A percentile compares a stretch with the other conserved stretches of the same genome.
phyloP scores from a whole-genome alignment of 2,329 filamentous ascomycete genomes.

The Bipolaris zeicola region DNA sequence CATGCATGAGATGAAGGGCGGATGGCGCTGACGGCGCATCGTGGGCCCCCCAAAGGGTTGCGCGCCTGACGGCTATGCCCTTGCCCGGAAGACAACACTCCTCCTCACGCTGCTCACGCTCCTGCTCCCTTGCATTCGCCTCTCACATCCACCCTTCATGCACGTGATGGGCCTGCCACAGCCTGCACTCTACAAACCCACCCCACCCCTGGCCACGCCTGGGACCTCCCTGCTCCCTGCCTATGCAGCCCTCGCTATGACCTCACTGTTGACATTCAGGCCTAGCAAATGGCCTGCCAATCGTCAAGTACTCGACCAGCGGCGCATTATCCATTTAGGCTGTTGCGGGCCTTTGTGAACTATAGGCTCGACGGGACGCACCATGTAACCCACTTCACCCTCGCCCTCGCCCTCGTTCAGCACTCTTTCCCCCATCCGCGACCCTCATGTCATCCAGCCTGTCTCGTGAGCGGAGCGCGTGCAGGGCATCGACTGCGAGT shows the following conservation, averaged over 20 bases:
- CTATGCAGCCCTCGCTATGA: conserved; percentile 18
- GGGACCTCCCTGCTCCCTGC: conserved; percentile 25
- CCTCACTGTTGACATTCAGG: conserved; percentile 20
- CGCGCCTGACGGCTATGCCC: conserved; percentile 10
- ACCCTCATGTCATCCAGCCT: conserved; percentile 10
- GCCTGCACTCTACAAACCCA: background rate
- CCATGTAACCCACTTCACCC: conserved; percentile 25
- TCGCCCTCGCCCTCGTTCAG: conserved; percentile 11
- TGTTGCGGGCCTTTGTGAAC: conserved; percentile 20
- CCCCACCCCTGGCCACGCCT: conserved; percentile 9
- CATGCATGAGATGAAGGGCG: conserved; percentile 27
- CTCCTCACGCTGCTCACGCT: background rate
- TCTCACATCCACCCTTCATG: conserved; percentile 1
- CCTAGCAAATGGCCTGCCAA: conserved; percentile 24
- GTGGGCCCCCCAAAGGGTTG: conserved; percentile 1
- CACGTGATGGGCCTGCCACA: conserved; percentile 22
- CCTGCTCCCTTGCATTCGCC: background rate
- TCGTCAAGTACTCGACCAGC: conserved; percentile 36
- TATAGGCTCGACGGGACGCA: conserved; percentile 27
- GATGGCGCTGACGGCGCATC: conserved; percentile 22
- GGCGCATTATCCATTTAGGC: conserved; percentile 41
- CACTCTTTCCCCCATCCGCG: conserved; percentile 8
- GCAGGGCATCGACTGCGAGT: conserved; percentile 13
- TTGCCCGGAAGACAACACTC: conserved; percentile 4
- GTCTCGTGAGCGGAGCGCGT: conserved; percentile 12